Base-by-base conservation (phyloP, 2,329 filamentous ascomycete species). In the Stemphylium lycopersici region DNA sequence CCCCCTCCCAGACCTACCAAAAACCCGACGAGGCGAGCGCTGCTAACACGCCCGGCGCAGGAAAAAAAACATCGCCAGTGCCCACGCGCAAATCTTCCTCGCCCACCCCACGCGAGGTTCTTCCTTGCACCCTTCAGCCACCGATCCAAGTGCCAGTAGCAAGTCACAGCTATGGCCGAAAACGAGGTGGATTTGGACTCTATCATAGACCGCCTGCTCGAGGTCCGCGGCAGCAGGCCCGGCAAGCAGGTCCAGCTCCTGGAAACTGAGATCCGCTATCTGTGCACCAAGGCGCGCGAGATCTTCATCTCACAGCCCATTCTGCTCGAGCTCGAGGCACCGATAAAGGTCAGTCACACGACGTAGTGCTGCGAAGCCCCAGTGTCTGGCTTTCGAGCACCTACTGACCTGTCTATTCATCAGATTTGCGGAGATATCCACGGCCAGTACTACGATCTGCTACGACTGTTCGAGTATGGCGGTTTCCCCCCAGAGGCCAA, bases 231-330 rank as follows among this genome's bases (percentile, higher is more conserved):
- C 77, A 97, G 93, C 84, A 89, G 95, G 75, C 95, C 95, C 54
- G 95, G 95, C 72, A 99, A 99, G 84, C 95, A 98, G 81, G 95
- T 99, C 51, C 93, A 98, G 82, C 86, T 99, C 67, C 84, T 96
- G 65, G 95, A 99, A 80, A 88, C 91, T 58, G 95, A 98, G 82
- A 99, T 99, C 69, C 90, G 93, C 76, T 96, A 87, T 80, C 87
- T 99, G 65, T 99, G 95, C 86, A 97, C 93, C 77, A 98, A 98
- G 83, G 93, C 93, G 61, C 90, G 95, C 66, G 95, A 99, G 83
- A 98, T 99, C 72, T 98, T 99, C 84, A 98, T 99, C 79, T 97
- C 93, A 60, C 95, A 99, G 83, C 95, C 95, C 65, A 98, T 98
- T 73, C 83, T 99, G 67, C 87, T 99, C 66, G 95, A 99, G 83